Percentiles rank a stretch among this genome's conserved stretches.
These are phyloP conservation scores for Lachancea sp. DNA, from an alignment of 805 yeast genomes.

Conservation along the genomic window DNA sequence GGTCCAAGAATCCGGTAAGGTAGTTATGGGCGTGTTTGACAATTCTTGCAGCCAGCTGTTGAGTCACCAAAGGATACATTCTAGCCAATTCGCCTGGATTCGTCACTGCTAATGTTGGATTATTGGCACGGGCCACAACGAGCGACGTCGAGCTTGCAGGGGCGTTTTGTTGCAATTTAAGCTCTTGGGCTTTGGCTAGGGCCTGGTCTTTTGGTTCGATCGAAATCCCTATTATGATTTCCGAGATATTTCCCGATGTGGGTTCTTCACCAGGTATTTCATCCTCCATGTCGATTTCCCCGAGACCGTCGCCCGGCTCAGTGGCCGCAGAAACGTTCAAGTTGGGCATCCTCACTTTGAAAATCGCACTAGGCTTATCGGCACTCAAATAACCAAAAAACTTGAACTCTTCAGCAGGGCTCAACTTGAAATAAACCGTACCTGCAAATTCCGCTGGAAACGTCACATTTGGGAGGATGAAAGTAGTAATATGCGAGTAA, in stretches of 20 bases:
- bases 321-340: conserved; percentile 7
- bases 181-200: conserved; percentile 44
- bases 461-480: conserved; percentile 75
- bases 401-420: conserved; percentile 49
- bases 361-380: conserved; percentile 85
- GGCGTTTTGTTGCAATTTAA: conserved; percentile 28
- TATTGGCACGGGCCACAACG: conserved; percentile 27
- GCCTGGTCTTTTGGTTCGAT: conserved; percentile 75
- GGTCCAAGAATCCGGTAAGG: conserved; percentile 79
- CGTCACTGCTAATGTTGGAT: conserved; percentile 16
- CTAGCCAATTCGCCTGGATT: conserved; percentile 29
- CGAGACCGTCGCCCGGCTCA: conserved; percentile 36
- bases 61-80: conserved; percentile 41
- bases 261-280: conserved; percentile 30
- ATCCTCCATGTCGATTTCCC: conserved; percentile 52
- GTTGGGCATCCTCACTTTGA: conserved; percentile 51
- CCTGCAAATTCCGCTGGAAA: conserved; percentile 72
- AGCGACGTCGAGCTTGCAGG: conserved; percentile 15
- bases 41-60: conserved; percentile 74
- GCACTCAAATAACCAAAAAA: conserved; percentile 58
- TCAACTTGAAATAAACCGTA: conserved; percentile 80
- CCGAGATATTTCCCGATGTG: conserved; percentile 32
- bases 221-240: conserved; percentile 70
- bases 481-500: conserved; percentile 70
- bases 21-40: conserved; percentile 90